Evolutionary conservation across 2,329 filamentous ascomycete species (phyloP).

Genomic region (Gaeumannomyces sp.): DNA sequence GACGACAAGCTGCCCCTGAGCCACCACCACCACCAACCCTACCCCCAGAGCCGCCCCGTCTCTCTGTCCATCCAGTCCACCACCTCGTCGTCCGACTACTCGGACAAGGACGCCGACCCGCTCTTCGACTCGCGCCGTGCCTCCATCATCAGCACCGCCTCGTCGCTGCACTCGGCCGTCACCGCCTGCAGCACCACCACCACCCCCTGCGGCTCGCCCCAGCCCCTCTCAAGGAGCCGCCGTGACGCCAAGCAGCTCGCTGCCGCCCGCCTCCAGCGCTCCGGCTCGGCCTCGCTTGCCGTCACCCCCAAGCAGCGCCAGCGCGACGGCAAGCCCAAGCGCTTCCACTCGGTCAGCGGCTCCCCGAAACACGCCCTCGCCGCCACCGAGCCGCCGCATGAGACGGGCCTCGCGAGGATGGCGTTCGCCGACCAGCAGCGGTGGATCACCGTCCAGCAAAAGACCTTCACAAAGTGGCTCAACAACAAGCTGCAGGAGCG

Average conservation of each 20-base stretch:
- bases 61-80: conserved; percentile 23
- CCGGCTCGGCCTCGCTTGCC: conserved; percentile 31
- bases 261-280: conserved; percentile 41
- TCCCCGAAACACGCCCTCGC: conserved; percentile 36
- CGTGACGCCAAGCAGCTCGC: conserved; percentile 44
- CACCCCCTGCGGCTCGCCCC: conserved; percentile 12
- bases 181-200: conserved; percentile 9
- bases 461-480: conserved; percentile 99
- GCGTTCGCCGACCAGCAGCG: conserved; percentile 58
- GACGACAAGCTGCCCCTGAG: conserved; percentile 11
- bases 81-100: conserved; percentile 22
- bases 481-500: conserved; percentile 88
- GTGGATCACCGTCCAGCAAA: conserved; percentile 83
- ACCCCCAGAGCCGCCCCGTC: conserved; percentile 15
- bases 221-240: conserved; percentile 29
- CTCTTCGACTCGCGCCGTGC: conserved; percentile 24
- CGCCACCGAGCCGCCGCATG: conserved; percentile 41
- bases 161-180: conserved; percentile 15
- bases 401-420: conserved; percentile 51
- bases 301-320: conserved; percentile 23
- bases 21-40: conserved; percentile 14
- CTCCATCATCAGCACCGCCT: conserved; percentile 24
- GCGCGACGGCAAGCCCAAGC: conserved; percentile 22
- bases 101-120: conserved; percentile 18
- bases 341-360: conserved; percentile 28